phyloP scores from a whole-genome alignment of 495 filamentous ascomycete genomes.

The Opeltia flavorubescens region DNA sequence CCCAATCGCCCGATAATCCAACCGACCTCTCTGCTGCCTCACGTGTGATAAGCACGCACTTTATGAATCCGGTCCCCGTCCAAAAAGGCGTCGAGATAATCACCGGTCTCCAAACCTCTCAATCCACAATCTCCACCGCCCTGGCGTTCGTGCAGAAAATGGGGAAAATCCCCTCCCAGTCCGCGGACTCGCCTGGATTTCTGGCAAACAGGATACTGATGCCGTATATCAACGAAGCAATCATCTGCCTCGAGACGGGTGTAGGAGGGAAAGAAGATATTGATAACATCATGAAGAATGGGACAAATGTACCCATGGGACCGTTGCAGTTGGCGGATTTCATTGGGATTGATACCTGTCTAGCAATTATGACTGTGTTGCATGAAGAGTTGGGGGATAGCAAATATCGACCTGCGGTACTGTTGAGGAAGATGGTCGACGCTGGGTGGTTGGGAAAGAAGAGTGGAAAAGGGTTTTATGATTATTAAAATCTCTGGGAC shows the following conservation, averaged over 20 bases:
- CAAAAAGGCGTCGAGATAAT: slow-evolving; percentile 99
- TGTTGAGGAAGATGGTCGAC: slow-evolving; percentile 90
- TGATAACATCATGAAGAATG: slow-evolving; percentile 97
- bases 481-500: slow-evolving; percentile 43
- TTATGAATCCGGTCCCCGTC: slow-evolving; percentile 98
- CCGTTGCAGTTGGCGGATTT: slow-evolving; percentile 90
- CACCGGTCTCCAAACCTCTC: slow-evolving; percentile 76
- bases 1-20: slow-evolving; percentile 47
- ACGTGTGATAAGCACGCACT: slow-evolving; percentile 89
- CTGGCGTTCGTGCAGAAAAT: slow-evolving; percentile 76
- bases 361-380: slow-evolving; percentile 94
- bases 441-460: slow-evolving; percentile 98
- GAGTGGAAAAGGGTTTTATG: slow-evolving; percentile 90
- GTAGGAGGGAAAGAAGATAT: slow-evolving; percentile 81
- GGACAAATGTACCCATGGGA: slow-evolving; percentile 97
- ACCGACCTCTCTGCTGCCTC: slow-evolving; percentile 69
- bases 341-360: slow-evolving; percentile 91
- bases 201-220: slow-evolving; percentile 93
- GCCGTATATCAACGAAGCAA: slow-evolving; percentile 98
- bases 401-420: slow-evolving; percentile 81
- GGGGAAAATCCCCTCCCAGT: slow-evolving; percentile 82
- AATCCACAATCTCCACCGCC: slow-evolving; percentile 67
- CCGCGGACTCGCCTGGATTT: slow-evolving; percentile 85
- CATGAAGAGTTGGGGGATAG: slow-evolving; percentile 84
- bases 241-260: slow-evolving; percentile 92